A percentile compares a stretch with the other conserved stretches of the same genome.
Evolutionary conservation across 179 eudicot genomes (phyloP).

Genomic region (Nepenthes alata): DNA sequence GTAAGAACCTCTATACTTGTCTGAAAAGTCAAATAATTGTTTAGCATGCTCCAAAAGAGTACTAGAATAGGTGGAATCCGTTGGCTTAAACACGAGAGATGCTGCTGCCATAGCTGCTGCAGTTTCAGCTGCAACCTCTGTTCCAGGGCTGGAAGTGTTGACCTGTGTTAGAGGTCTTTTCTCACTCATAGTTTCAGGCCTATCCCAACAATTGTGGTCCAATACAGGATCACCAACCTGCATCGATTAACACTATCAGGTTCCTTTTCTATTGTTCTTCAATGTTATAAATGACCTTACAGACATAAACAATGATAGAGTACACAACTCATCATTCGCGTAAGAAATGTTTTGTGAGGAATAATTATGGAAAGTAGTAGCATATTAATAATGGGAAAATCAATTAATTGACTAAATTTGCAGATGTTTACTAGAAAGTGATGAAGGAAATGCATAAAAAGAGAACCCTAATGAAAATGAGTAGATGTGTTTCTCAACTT

Average conservation of each 20-base stretch:
- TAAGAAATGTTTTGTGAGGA: too few species aligned
- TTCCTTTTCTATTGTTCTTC: background rate
- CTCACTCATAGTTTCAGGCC: constrained; percentile 76
- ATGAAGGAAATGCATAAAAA: background rate
- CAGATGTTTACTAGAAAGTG: too few species aligned
- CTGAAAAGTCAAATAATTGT: constrained; percentile 72
- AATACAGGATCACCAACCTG: constrained; percentile 87
- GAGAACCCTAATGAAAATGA: too few species aligned
- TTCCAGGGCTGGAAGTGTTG: constrained; percentile 65
- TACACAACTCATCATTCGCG: too few species aligned
- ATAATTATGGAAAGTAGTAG: too few species aligned
- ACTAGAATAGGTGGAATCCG: constrained; percentile 46
- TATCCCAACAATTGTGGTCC: constrained; percentile 91
- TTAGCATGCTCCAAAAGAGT: constrained; percentile 66
- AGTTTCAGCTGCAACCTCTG: constrained; percentile 94
- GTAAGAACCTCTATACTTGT: constrained; percentile 54
- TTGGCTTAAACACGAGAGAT: constrained; percentile 66
- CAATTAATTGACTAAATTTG: background rate
- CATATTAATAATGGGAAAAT: too few species aligned
- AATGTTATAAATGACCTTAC: too few species aligned
- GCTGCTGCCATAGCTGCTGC: constrained; percentile 98
- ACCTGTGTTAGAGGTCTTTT: constrained; percentile 67
- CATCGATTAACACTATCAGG: constrained; percentile 5
- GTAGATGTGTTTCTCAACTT: too few species aligned
- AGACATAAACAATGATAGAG: too few species aligned